Base-by-base conservation (phyloP, 768 basidiomycete genomes). In the Amanita thiersii region DNA sequence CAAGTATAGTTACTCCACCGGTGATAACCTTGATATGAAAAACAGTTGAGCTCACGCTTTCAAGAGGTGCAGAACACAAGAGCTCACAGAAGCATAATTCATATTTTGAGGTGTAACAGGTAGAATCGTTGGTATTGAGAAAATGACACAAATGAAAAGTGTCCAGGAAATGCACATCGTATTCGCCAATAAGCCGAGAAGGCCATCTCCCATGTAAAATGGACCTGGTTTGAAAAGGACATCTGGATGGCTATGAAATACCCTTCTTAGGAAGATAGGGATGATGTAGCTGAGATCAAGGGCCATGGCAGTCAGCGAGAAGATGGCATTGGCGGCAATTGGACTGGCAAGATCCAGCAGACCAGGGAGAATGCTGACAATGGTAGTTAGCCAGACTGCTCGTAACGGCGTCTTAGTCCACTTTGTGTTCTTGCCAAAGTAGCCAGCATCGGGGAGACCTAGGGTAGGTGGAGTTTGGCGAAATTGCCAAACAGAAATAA, bases 211-310 rank as follows among this genome's bases (percentile, higher is more conserved):
- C 77, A 90, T 79, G 63, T 81, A 89, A 64, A 90, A 89, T 4
- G 88, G 87, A 8, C 88, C 88, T 3, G 88, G 88, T 46, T 74
- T 79, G 69, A 91, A 91, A 52, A 72, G 68, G 26, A 91, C 87
- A 36, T 90, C 86, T 0, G 85, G 83, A 53, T 90, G 87, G 41
- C 77, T 69, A 48, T 69, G 63, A 58, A 70, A 86, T 20, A 79
- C 54, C 21, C 86, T 69, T 30, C 86, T 75, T 60, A 81, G 68
- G 56, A 80, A 74, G 50, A 91, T 87, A 3, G 87, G 88, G 46
- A 89, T 84, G 51, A 88, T 76, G 55, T 91, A 91, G 50, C 81
- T 82, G 44, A 81, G 51, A 56, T 90, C 86, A 26, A 83, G 70
- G 3, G 80, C 81, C 61, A 87, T 84, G 8, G 83, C 82, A 1